These are phyloP conservation scores for Kondoa subrosea DNA, from an alignment of 768 basidiomycete species.

Conservation along the genomic window DNA sequence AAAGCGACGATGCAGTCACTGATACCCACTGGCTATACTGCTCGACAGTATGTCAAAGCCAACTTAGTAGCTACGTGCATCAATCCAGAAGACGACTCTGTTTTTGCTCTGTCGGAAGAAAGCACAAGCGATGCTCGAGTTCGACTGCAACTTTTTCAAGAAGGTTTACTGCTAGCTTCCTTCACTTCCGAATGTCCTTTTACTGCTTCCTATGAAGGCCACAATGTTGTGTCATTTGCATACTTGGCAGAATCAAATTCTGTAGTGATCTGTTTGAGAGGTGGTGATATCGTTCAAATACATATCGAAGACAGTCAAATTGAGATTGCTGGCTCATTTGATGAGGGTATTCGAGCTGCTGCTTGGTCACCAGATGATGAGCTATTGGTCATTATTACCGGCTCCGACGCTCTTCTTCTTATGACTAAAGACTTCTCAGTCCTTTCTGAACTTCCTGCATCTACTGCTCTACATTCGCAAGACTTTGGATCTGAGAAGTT, in stretches of 20 bases:
- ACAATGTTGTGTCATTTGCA: slow-evolving; percentile 46
- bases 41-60: not conserved
- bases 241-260: slow-evolving; percentile 55
- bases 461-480: slow-evolving; percentile 17
- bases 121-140: not conserved
- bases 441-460: slow-evolving; percentile 69
- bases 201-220: not conserved
- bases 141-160: not conserved
- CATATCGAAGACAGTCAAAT: slow-evolving; percentile 39
- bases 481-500: slow-evolving; percentile 47
- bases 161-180: not conserved
- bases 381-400: slow-evolving; percentile 61
- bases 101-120: not conserved
- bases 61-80: slow-evolving; percentile 2
- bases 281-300: slow-evolving; percentile 66
- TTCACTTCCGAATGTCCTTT: not conserved
- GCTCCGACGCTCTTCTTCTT: slow-evolving; percentile 60
- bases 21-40: not conserved
- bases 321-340: slow-evolving; percentile 73
- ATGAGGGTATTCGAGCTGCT: slow-evolving; percentile 63
- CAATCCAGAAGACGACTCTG: slow-evolving; percentile 4
- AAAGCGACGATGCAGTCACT: slow-evolving; percentile 3
- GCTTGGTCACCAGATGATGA: slow-evolving; percentile 87
- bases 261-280: slow-evolving; percentile 49
- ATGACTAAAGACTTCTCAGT: slow-evolving; percentile 84